Evolutionary conservation across 352 stramenopile genomes (phyloP), one percentile per base, ranked within the genome.

Genomic region (Phytophthora pseudosyringae): DNA sequence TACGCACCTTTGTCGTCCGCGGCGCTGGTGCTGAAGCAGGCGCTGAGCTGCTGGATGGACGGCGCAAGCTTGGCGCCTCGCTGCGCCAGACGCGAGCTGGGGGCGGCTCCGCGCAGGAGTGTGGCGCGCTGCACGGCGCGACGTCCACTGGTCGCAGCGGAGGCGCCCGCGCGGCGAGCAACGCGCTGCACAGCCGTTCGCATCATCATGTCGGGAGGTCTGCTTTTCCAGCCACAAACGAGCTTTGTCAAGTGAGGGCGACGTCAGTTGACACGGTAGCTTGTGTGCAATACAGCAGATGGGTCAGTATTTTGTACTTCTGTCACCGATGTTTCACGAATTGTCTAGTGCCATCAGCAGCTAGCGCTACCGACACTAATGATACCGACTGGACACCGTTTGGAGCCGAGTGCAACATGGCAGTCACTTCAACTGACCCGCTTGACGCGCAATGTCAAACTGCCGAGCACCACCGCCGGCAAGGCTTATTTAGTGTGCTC

Each of bases 181-280:
- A 86, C 53, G 29, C 70, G 78, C 59, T 86, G 71, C 40, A 72
- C 70, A 32, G 72, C 58, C 10, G 82, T 65, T 59, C 76, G 78
- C 69, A 91, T 80, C 80, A 88, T 89, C 47, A 58, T 73, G 18
- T 36, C 26, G 13, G 38, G 16, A 60, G 28, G 18, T 52, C 26
- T 18, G 41, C 18, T 69, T 71, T 65, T 13, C 26, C 32, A 71
- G 59, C 69, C 65, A 73, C 65, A 68, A 74, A 63, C 26, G 28
- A 55, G 45, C 26, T 47, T 31, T 59, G 43, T 65, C 53, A 66
- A 69, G 33, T 61, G 35, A 16, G 8, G 38, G 38, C n/a, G 38
- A 28, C 16, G 38, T 44, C 38, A 44, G 31, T 41, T 45, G n/a
- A 35, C 28, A 40, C 8, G 21, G 38, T 44, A 58, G 5, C 5